Conservation (phyloP, 2,329 filamentous ascomycete species). For the Ophiostoma montium region DNA sequence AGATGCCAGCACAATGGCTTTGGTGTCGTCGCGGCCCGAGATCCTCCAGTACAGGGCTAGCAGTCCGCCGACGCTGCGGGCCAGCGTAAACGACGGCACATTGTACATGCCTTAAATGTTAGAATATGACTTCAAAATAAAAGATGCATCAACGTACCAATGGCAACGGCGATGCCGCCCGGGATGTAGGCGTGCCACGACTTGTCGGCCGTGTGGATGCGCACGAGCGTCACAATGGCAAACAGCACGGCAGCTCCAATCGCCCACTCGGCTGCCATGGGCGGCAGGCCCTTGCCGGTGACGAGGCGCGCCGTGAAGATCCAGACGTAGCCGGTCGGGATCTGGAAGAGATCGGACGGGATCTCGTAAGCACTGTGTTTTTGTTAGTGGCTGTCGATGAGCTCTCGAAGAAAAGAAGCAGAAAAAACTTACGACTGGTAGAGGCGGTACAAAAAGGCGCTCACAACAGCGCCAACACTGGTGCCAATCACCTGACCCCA, state of each 20-base stretch:
- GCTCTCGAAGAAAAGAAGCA: background rate
- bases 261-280: slow-evolving; percentile 71
- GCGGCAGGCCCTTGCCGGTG: slow-evolving; percentile 75
- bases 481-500: slow-evolving; percentile 91
- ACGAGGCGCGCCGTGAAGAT: slow-evolving; percentile 90
- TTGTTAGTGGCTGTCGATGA: background rate
- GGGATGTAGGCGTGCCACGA: slow-evolving; percentile 67
- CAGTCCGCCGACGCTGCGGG: slow-evolving; percentile 66
- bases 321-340: slow-evolving; percentile 93
- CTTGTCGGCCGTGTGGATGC: slow-evolving; percentile 42
- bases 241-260: slow-evolving; percentile 62
- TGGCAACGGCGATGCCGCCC: slow-evolving; percentile 88
- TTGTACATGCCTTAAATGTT: slow-evolving; percentile 99
- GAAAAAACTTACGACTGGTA: slow-evolving; percentile 49
- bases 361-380: slow-evolving; percentile 61
- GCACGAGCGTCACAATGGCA: slow-evolving; percentile 51
- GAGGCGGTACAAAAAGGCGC: slow-evolving; percentile 73
- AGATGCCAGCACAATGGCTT: slow-evolving; percentile 76
- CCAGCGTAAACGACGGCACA: slow-evolving; percentile 86
- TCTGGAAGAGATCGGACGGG: slow-evolving; percentile 79
- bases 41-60: slow-evolving; percentile 64
- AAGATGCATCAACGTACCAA: slow-evolving; percentile 46
- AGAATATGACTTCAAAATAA: background rate
- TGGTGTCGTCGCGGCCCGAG: slow-evolving; percentile 46
- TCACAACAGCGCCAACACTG: slow-evolving; percentile 71